Percentiles rank a stretch among this genome's conserved stretches.
These are phyloP conservation scores for Fusarium mangiferae DNA, from an alignment of 2,329 filamentous ascomycete species.

Conservation along the genomic window DNA sequence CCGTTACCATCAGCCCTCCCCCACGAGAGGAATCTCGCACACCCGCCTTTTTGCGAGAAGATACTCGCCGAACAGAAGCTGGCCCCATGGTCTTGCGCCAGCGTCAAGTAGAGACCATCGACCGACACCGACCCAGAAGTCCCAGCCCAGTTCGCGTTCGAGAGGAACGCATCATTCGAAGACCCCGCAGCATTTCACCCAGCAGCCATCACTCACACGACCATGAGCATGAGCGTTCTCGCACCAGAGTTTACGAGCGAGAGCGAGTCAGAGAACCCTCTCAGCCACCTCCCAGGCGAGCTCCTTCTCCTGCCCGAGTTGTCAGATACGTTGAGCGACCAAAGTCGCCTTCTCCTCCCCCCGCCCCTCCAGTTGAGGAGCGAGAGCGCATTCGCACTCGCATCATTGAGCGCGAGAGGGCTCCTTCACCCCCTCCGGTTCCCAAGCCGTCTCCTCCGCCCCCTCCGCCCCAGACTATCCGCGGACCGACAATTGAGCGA, in stretches of 20 bases:
- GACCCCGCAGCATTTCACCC: constrained; percentile 57
- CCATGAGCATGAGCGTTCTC: constrained; percentile 53
- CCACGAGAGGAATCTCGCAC: constrained; percentile 59
- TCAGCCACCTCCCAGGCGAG: constrained; percentile 51
- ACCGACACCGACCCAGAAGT: constrained; percentile 59
- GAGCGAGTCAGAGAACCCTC: constrained; percentile 52
- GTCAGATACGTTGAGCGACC: constrained; percentile 55
- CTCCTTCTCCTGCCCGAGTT: constrained; percentile 50
- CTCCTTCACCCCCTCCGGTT: constrained; percentile 49
- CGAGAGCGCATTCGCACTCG: constrained; percentile 60
- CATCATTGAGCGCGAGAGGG: constrained; percentile 59
- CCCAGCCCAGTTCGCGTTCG: constrained; percentile 55
- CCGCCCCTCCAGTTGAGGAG: constrained; percentile 42
- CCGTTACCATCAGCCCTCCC: constrained; percentile 54
- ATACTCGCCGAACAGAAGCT: constrained; percentile 58
- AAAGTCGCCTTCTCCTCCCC: constrained; percentile 49
- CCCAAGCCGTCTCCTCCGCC: constrained; percentile 64
- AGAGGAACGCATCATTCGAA: constrained; percentile 56
- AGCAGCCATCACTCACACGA: constrained; percentile 45
- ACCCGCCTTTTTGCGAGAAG: constrained; percentile 63
- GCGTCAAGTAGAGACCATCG: constrained; percentile 65
- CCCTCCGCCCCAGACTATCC: constrained; percentile 73
- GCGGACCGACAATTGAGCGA: constrained; percentile 83
- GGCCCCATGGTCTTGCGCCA: constrained; percentile 65
- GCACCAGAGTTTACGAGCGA: constrained; percentile 40